Evolutionary conservation across 345 rosid genomes (phyloP).

Genomic region (Mangifera indica): DNA sequence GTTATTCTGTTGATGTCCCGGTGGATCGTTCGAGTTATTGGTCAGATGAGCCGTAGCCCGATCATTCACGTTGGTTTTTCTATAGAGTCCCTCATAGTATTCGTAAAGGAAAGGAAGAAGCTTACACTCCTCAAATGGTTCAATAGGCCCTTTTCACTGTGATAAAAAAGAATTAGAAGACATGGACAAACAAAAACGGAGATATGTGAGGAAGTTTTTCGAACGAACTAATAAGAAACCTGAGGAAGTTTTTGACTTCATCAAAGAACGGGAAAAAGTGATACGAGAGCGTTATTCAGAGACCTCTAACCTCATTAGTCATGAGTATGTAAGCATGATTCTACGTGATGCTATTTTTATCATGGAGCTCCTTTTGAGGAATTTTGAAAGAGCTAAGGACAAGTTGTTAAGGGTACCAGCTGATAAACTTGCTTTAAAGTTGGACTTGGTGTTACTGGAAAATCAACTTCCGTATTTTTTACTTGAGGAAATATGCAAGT

Average conservation of each 20-base stretch:
- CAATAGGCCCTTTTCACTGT: background rate
- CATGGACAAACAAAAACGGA: background rate
- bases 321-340: background rate
- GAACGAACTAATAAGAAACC: background rate
- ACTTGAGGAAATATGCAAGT: background rate
- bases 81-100: background rate
- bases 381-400: too few relatives aligned
- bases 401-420: background rate
- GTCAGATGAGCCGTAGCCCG: too few relatives aligned
- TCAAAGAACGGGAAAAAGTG: too few relatives aligned
- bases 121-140: background rate
- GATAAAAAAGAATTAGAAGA: background rate
- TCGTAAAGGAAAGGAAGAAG: background rate
- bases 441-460: background rate
- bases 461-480: background rate
- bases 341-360: background rate
- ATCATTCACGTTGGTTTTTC: too few relatives aligned
- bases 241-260: background rate
- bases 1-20: too few relatives aligned
- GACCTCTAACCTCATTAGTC: rapidly evolving
- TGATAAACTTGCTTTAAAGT: background rate
- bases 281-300: background rate
- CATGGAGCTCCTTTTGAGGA: background rate
- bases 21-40: too few relatives aligned
- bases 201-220: background rate